Conservation (phyloP, 805 yeast genomes). For the Torulaspora franciscae region DNA sequence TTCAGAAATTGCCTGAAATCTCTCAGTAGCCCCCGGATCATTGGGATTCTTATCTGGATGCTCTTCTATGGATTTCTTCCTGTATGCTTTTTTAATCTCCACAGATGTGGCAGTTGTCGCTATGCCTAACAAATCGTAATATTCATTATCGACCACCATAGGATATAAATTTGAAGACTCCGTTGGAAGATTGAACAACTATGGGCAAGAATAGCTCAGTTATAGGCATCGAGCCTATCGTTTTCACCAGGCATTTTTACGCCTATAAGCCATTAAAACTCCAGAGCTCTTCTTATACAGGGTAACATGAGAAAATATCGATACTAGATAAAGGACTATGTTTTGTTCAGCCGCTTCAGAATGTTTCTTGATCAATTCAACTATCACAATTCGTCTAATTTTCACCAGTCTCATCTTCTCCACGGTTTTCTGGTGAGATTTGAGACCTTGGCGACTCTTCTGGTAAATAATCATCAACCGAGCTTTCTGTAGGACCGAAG, state of each 20-base stretch:
- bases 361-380: too few relatives aligned
- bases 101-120: constrained; percentile 52
- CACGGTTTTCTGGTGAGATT: too few relatives aligned
- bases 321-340: not conserved
- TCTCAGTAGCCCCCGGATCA: constrained; percentile 69
- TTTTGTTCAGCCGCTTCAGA: too few relatives aligned
- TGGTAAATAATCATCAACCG: too few relatives aligned
- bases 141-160: constrained; percentile 73
- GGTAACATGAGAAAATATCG: constrained; percentile 1
- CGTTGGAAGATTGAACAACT: not conserved
- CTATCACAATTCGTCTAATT: too few relatives aligned
- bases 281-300: not conserved
- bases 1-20: constrained; percentile 56
- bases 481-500: too few relatives aligned
- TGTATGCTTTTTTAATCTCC: constrained; percentile 73
- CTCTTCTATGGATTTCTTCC: constrained; percentile 67
- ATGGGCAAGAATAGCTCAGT: not conserved
- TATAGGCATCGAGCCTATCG: constrained; percentile 1
- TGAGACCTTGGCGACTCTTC: too few relatives aligned
- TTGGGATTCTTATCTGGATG: constrained; percentile 82
- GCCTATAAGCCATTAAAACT: not conserved
- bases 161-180: not conserved
- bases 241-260: not conserved
- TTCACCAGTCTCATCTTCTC: too few relatives aligned
- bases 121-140: constrained; percentile 64